Evolutionary conservation across 352 stramenopile species (phyloP).

Genomic region (Pythium phragmitis): DNA sequence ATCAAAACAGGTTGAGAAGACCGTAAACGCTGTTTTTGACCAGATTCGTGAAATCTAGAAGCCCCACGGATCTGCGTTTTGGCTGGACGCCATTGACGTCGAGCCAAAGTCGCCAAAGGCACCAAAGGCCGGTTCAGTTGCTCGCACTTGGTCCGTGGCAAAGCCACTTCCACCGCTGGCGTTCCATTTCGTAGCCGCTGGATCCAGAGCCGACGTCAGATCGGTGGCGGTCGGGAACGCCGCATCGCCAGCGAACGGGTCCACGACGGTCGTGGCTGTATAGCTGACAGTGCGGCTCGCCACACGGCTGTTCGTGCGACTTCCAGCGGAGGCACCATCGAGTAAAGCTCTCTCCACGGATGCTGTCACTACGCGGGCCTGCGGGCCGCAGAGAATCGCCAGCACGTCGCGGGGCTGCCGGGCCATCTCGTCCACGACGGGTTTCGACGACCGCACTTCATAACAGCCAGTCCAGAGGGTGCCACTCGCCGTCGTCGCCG

Average conservation of each 20-base stretch:
- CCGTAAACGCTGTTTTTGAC: not conserved
- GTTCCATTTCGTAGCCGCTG: slow-evolving; percentile 3
- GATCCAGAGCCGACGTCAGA: not conserved
- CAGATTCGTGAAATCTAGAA: slow-evolving; percentile 12
- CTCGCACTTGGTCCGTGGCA: slow-evolving; percentile 20
- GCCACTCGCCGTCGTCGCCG: not conserved
- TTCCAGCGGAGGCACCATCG: slow-evolving; percentile 9
- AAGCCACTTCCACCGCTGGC: slow-evolving; percentile 1
- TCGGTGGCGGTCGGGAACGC: slow-evolving; percentile 2
- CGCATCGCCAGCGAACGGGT: slow-evolving; percentile 22
- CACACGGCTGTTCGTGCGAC: slow-evolving; percentile 12
- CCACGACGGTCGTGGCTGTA: not conserved
- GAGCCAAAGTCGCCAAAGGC: slow-evolving; percentile 15
- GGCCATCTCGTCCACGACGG: slow-evolving; percentile 44
- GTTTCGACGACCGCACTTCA: slow-evolving; percentile 51
- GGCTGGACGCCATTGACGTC: not conserved
- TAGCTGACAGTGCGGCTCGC: slow-evolving; percentile 13
- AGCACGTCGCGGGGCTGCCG: slow-evolving; percentile 39
- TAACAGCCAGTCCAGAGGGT: slow-evolving; percentile 30
- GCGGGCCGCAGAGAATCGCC: slow-evolving; percentile 37
- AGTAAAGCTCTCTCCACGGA: not conserved
- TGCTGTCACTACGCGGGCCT: not conserved
- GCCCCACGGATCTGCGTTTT: slow-evolving; percentile 16
- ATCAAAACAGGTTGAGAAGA: not conserved
- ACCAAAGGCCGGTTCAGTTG: slow-evolving; percentile 6